These are phyloP conservation scores for Boletales sp. DNA, from an alignment of 768 basidiomycete species.

Conservation along the genomic window DNA sequence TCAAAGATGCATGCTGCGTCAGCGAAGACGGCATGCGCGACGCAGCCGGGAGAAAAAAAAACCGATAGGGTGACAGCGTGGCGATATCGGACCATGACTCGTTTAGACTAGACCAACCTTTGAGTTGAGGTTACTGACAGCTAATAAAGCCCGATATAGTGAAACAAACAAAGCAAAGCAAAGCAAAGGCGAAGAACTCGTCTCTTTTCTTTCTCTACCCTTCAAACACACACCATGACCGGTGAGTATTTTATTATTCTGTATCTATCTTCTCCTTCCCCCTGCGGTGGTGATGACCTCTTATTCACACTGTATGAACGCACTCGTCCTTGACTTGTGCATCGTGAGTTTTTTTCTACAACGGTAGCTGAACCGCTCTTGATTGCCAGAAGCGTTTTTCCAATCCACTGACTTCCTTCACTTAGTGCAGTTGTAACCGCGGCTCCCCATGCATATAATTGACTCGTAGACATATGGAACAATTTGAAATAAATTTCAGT, in stretches of 20 bases:
- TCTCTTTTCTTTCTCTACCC: not conserved
- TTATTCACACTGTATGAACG: slow-evolving; percentile 78
- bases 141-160: slow-evolving; percentile 7
- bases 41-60: not conserved
- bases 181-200: not conserved
- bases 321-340: slow-evolving; percentile 36
- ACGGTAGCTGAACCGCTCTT: slow-evolving; percentile 72
- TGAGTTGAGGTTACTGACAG: not conserved
- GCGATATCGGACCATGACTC: not conserved
- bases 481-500: not conserved
- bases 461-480: not conserved
- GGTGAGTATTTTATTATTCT: slow-evolving; percentile 14
- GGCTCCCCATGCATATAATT: not conserved
- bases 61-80: slow-evolving; percentile 2
- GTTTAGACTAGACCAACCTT: too few species aligned
- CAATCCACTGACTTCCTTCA: slow-evolving; percentile 6
- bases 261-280: not conserved
- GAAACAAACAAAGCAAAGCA: slow-evolving; percentile 17
- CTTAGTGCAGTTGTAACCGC: not conserved
- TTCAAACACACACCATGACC: too few species aligned
- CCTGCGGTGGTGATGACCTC: slow-evolving; percentile 47
- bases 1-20: not conserved
- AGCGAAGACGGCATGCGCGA: slow-evolving; percentile 4
- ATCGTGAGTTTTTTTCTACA: slow-evolving; percentile 66
- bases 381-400: slow-evolving; percentile 3